phyloP scores from a whole-genome alignment of 495 filamentous ascomycete species.

The Chaetomidium leptoderma region DNA sequence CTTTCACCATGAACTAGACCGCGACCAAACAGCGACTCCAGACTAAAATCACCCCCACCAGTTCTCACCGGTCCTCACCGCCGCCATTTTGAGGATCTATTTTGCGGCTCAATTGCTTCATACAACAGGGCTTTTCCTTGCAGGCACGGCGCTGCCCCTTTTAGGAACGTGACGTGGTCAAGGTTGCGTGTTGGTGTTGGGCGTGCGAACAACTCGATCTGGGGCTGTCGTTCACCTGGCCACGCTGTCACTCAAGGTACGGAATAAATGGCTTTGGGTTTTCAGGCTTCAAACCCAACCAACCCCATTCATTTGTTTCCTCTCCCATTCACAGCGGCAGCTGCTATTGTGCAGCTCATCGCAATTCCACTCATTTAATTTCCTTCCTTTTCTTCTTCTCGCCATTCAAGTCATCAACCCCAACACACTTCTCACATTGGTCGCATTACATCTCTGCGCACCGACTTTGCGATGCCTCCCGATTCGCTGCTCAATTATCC shows the following conservation, averaged over 20 bases:
- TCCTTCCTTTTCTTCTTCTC: not conserved
- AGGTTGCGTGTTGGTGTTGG: not conserved
- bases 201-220: not conserved
- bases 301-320: not conserved
- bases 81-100: not conserved
- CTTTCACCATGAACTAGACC: conserved; percentile 1
- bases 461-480: not conserved
- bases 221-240: not conserved
- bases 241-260: conserved; percentile 14
- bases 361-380: not conserved
- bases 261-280: not conserved
- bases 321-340: not conserved
- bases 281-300: conserved; percentile 4
- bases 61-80: not conserved
- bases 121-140: not conserved
- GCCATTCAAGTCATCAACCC: not conserved
- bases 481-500: not conserved
- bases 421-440: not conserved
- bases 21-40: not conserved
- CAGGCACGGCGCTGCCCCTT: not conserved
- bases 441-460: not conserved
- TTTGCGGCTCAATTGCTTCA: not conserved
- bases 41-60: not conserved
- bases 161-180: conserved; percentile 14
- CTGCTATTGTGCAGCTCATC: not conserved